Base-by-base conservation (phyloP, 805 yeast genomes). In the Suhomyces vadensis region DNA sequence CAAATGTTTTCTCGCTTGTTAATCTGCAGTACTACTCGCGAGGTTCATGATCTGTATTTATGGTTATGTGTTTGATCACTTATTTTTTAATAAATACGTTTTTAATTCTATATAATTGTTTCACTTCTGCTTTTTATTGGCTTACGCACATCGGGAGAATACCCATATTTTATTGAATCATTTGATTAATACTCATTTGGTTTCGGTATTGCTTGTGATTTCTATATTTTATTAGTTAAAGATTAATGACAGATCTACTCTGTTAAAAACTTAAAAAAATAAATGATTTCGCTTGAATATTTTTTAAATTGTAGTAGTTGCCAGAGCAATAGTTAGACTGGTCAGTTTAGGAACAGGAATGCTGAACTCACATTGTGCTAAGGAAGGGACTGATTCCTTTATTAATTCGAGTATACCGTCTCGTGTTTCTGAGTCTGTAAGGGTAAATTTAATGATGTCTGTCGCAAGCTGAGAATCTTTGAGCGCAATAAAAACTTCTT, bases 391-490 rank as follows among this genome's bases (percentile, higher is more conserved):
- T 10, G 27, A 16, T 14, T 65, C 68, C 23, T 52, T 40, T 10
- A 59, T 42, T 14, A 64, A 53, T 24, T 57, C 51, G 19, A 55
- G 52, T 17, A 60, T 39, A 1, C 69, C 71, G 6, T 44, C 41
- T 45, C 70, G 53, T 1, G 65, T 58, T 21, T 56, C 63, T 2
- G 56, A 54, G 43, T 66, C 65, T 3, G 66, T 57, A 9, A 66
- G 47, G 6, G 59, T 41, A 42, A 56, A 54, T 37, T 50, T 46
- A 24, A 61, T 46, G 20, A 65, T 59, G 26, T 63, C 67, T 20
- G 53, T 36, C 11, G 64, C 69, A 41, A 66, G 54, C 3, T 67
- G 69, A 37, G 65, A 57, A 6, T 55, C 56, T 44, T 49, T 58
- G 40, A 65, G 50, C 6, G 70, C 69, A 3, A 20, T 47, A 41